A percentile compares a stretch with the other conserved stretches of the same genome.
Evolutionary conservation across 768 basidiomycete genomes (phyloP).

Genomic region (Naganishia vaughanmartiniae): DNA sequence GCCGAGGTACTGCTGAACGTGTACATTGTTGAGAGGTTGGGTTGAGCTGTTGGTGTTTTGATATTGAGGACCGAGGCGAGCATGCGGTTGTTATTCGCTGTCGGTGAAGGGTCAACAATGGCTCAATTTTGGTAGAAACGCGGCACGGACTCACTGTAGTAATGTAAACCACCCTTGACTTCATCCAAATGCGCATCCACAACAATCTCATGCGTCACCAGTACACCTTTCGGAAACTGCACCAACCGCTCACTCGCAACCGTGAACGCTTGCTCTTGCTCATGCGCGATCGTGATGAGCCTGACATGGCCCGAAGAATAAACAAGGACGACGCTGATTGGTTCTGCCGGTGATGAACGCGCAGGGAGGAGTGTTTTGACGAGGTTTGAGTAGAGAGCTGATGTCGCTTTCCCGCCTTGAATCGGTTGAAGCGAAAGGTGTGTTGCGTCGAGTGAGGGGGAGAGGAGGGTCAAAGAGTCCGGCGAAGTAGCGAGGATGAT

Average conservation of each 20-base stretch:
- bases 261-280: slow-evolving; percentile 12
- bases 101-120: not conserved
- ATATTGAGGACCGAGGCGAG: slow-evolving; percentile 20
- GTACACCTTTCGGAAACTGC: slow-evolving; percentile 3
- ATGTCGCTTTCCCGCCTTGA: slow-evolving; percentile 9
- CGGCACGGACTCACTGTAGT: slow-evolving; percentile 33
- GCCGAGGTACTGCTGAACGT: slow-evolving; percentile 2
- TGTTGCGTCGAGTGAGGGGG: slow-evolving; percentile 11
- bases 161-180: slow-evolving; percentile 34
- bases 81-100: slow-evolving; percentile 19
- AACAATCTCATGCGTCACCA: slow-evolving; percentile 26
- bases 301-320: slow-evolving; percentile 26
- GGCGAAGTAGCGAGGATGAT: slow-evolving; percentile 26
- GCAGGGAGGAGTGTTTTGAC: slow-evolving; percentile 13
- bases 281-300: slow-evolving; percentile 23
- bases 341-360: not conserved
- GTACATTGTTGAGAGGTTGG: slow-evolving; percentile 3
- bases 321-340: slow-evolving; percentile 32
- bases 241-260: slow-evolving; percentile 12
- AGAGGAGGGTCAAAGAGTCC: slow-evolving; percentile 24
- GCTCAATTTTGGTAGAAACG: no score
- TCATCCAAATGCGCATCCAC: slow-evolving; percentile 28
- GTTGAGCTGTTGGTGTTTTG: not conserved
- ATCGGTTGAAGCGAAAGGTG: slow-evolving; percentile 12
- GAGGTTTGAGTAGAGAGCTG: slow-evolving; percentile 5